Percentiles rank a stretch among this genome's conserved stretches.
Conservation (phyloP, 306 rosid genomes). For the Spatholobus suberectus region DNA sequence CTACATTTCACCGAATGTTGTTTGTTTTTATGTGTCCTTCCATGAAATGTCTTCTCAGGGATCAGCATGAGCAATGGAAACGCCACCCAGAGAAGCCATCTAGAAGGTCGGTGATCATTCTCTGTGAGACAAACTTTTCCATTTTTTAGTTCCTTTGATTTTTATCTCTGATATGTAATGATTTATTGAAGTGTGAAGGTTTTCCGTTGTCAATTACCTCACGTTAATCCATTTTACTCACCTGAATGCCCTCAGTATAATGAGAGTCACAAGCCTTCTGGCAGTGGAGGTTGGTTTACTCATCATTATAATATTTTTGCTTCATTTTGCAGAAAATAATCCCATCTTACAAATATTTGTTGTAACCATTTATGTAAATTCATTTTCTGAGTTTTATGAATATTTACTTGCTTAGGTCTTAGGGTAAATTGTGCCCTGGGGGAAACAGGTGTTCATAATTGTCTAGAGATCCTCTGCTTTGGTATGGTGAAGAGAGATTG, state of each 20-base stretch:
- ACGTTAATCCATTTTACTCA: slow-evolving; percentile 72
- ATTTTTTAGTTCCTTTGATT: background rate
- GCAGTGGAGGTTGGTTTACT: slow-evolving; percentile 63
- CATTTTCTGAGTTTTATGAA: background rate
- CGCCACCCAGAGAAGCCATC: slow-evolving; percentile 57
- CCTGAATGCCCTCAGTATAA: slow-evolving; percentile 59
- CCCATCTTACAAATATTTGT: background rate
- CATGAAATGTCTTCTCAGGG: slow-evolving; percentile 80
- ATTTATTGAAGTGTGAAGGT: slow-evolving; percentile 82
- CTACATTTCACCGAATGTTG: slow-evolving; percentile 77
- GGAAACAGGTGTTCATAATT: background rate
- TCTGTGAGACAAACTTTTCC: background rate
- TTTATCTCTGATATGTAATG: slow-evolving; percentile 41
- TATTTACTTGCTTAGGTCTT: background rate
- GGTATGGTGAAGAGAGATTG: slow-evolving; percentile 3
- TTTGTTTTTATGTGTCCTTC: slow-evolving; percentile 89
- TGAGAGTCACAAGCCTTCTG: slow-evolving; percentile 56
- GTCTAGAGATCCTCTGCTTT: slow-evolving; percentile 9
- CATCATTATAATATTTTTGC: background rate
- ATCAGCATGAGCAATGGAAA: slow-evolving; percentile 90
- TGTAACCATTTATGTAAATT: slow-evolving; percentile 2
- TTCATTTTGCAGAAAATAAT: slow-evolving; percentile 1
- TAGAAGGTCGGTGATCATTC: slow-evolving; percentile 59
- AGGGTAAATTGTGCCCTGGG: background rate
- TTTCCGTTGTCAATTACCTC: slow-evolving; percentile 77